A percentile compares a stretch with the other conserved stretches of the same genome.
Evolutionary conservation across 2,329 filamentous ascomycete species (phyloP).

Genomic region (Dothistroma pini): DNA sequence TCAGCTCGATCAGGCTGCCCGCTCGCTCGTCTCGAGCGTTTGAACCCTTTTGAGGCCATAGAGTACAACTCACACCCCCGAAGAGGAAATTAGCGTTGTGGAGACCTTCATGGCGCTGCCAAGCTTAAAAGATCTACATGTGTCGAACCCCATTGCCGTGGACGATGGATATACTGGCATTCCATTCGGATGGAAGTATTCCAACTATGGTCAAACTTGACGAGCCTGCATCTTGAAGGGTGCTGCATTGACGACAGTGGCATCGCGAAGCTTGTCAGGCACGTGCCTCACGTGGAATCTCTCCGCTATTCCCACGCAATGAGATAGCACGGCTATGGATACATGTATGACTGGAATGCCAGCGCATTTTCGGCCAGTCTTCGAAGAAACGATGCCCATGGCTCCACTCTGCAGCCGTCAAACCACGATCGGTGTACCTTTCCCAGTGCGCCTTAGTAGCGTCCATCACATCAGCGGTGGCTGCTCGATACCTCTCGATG

Average conservation of each 20-base stretch:
- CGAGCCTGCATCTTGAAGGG: constrained; percentile 8
- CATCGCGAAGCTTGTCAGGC: constrained; percentile 7
- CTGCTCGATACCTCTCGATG: background rate
- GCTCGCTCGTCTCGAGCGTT: constrained; percentile 5
- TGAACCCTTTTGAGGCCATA: constrained; percentile 3
- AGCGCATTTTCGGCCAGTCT: constrained; percentile 4
- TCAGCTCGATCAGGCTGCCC: background rate
- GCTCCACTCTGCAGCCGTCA: background rate
- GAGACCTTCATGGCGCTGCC: constrained; percentile 8
- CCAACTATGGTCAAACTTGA: background rate
- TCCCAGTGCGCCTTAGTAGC: background rate
- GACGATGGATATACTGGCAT: constrained; percentile 10
- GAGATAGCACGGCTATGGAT: constrained; percentile 11
- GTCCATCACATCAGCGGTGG: background rate
- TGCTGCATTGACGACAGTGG: constrained; percentile 9
- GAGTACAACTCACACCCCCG: background rate
- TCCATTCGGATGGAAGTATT: constrained; percentile 7
- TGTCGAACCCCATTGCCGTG: constrained; percentile 5
- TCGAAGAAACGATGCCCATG: background rate
- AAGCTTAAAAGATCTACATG: constrained; percentile 9
- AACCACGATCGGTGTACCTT: background rate
- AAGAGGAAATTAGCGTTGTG: constrained; percentile 3
- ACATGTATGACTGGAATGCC: constrained; percentile 12
- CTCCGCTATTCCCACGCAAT: constrained; percentile 13
- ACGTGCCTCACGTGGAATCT: constrained; percentile 5